Base-by-base conservation (phyloP, 805 yeast genomes). In the Metschnikowia picachoensis region DNA sequence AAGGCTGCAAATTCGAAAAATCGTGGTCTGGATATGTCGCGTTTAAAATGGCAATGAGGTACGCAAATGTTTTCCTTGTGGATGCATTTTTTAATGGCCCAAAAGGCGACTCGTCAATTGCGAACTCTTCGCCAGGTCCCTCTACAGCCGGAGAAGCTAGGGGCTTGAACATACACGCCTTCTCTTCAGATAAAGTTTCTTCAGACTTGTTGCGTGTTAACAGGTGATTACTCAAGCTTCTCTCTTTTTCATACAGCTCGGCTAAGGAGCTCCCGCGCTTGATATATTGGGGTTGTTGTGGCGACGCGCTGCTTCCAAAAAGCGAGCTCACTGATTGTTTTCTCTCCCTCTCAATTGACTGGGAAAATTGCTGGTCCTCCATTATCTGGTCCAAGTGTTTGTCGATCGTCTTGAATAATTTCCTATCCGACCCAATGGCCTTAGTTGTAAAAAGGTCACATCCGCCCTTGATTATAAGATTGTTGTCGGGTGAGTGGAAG, bases 21-120 rank as follows among this genome's bases (percentile, higher is more conserved):
- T 94, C 99, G 60, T 94, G 96, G 63, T 94, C 99, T 0, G 99
- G 98, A 61, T 87, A 92, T 4, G 95, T 84, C 8, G 95, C 87
- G 64, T 94, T 94, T 43, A 94, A 73, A 31, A 91, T 90, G 1
- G 95, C 94, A 48, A 94, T 87, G 39, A 94, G 71, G 60, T 91
- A 87, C 0, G 97, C 94, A 70, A 92, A 94, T 1, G 91, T 83
- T 64, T 89, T 85, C 52, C 97, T 78, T 37, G 95, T 85, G 1
- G 94, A 82, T n/a, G 85, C 80, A 56, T 84, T 85, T 59, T 85
- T 86, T 30, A 94, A 73, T 0, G 97, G 96, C 0, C 99, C 99
- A 68, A 94, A 94, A 0, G 98, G 98, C 2, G 89, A 65, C 39
- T 66, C 74, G 37, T 73, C 76, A 38, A 73, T 63, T 30, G 56